Percentiles rank a stretch among this genome's conserved stretches.
Conservation (phyloP, 768 basidiomycete genomes). For the Scleroderma bovista region DNA sequence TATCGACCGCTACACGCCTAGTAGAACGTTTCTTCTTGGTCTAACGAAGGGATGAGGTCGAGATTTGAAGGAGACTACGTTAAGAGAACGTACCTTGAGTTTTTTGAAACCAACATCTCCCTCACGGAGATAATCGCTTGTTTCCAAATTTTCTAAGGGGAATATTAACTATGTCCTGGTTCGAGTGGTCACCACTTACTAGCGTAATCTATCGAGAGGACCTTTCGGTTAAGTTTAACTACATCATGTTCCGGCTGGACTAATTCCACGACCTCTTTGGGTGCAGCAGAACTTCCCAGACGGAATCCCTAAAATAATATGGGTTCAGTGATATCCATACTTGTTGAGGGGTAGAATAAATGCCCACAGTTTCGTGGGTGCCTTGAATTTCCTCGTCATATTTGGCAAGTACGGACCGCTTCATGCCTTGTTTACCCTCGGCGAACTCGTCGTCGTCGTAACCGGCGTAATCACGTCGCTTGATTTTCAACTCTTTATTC, state of each 20-base stretch:
- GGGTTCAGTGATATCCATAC: neutral
- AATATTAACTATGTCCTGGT: neutral
- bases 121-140: constrained; percentile 84
- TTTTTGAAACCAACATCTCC: constrained; percentile 96
- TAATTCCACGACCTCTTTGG: constrained; percentile 30
- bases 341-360: constrained; percentile 1
- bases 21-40: constrained; percentile 90
- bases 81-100: constrained; percentile 54
- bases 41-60: constrained; percentile 32
- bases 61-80: neutral
- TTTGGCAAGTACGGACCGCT: constrained; percentile 79
- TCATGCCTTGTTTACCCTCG: constrained; percentile 70
- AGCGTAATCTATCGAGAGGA: constrained; percentile 83
- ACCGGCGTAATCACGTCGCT: constrained; percentile 86
- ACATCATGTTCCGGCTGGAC: constrained; percentile 44
- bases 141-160: constrained; percentile 71
- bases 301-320: constrained; percentile 67
- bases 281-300: constrained; percentile 58
- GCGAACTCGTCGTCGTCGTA: constrained; percentile 95
- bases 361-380: constrained; percentile 56
- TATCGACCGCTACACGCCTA: constrained; percentile 45
- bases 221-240: constrained; percentile 68
- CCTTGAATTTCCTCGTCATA: constrained; percentile 91
- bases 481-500: constrained; percentile 79
- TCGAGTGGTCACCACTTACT: constrained; percentile 48